Conservation (phyloP, 2,329 filamentous ascomycete species). For the Aspergillus pseudonomiae region DNA sequence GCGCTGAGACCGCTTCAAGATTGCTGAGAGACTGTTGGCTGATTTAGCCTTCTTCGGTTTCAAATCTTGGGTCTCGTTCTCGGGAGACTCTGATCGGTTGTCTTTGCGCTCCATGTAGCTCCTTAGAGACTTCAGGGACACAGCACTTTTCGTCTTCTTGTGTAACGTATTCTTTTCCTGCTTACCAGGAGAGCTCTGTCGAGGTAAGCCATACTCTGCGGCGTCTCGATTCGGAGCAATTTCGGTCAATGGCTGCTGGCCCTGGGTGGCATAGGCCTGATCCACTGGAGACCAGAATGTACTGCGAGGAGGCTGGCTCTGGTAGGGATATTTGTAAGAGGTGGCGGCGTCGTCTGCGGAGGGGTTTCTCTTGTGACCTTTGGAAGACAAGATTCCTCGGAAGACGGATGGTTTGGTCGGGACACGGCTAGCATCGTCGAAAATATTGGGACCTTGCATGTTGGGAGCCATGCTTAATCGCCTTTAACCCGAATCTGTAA, state of each 20-base stretch:
- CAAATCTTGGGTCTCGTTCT: slow-evolving; percentile 38
- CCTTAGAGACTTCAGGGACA: slow-evolving; percentile 55
- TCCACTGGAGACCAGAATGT: slow-evolving; percentile 50
- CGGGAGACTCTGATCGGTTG: slow-evolving; percentile 32
- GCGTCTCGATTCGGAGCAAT: slow-evolving; percentile 42
- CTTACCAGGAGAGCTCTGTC: slow-evolving; percentile 44
- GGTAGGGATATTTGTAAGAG: slow-evolving; percentile 34
- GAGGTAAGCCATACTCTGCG: slow-evolving; percentile 25
- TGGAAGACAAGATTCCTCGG: slow-evolving; percentile 57
- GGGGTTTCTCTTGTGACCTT: slow-evolving; percentile 52
- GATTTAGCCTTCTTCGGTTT: slow-evolving; percentile 76
- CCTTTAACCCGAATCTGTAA: slow-evolving; percentile 34
- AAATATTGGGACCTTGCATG: slow-evolving; percentile 36
- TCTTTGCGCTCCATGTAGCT: slow-evolving; percentile 52
- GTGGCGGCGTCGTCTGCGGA: slow-evolving; percentile 37
- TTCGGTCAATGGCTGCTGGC: slow-evolving; percentile 41
- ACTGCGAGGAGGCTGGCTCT: slow-evolving; percentile 46
- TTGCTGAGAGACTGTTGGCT: slow-evolving; percentile 74
- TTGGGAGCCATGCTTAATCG: slow-evolving; percentile 37
- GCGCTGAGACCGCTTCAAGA: slow-evolving; percentile 75
- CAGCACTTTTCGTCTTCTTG: slow-evolving; percentile 58
- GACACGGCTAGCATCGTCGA: slow-evolving; percentile 40
- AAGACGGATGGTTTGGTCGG: slow-evolving; percentile 50
- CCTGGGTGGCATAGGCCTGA: slow-evolving; percentile 46
- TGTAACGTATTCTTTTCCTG: slow-evolving; percentile 44